These are phyloP conservation scores for Ustanciosporium gigantosporum DNA, from an alignment of 1,284 basidiomycete genomes.

Conservation along the genomic window DNA sequence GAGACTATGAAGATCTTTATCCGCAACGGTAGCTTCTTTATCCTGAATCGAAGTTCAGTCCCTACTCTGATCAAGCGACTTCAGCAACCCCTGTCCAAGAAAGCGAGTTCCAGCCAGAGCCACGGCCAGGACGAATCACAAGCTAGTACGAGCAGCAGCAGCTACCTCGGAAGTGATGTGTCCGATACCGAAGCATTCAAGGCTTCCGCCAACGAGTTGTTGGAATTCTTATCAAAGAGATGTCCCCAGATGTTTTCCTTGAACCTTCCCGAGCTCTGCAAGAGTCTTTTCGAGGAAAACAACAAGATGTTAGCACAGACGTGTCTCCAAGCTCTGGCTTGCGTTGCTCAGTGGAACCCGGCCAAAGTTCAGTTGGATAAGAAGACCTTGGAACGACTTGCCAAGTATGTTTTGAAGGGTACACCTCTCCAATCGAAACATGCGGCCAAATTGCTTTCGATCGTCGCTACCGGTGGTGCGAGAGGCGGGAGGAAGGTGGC, in stretches of 20 bases:
- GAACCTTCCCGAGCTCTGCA: constrained; percentile 75
- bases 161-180: constrained; percentile 3
- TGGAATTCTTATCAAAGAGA: constrained; percentile 74
- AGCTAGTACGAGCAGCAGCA: neutral
- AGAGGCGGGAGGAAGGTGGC: constrained; percentile 16
- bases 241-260: constrained; percentile 74
- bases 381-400: constrained; percentile 69
- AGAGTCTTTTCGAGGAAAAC: constrained; percentile 69
- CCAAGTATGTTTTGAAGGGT: constrained; percentile 69
- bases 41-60: constrained; percentile 83
- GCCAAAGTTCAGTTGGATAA: constrained; percentile 41
- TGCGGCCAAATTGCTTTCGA: constrained; percentile 75
- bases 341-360: constrained; percentile 20
- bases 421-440: constrained; percentile 80
- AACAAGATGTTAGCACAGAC: constrained; percentile 70
- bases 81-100: constrained; percentile 1
- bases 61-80: constrained; percentile 68
- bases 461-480: constrained; percentile 38
- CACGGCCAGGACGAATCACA: constrained; percentile 11
- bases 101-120: neutral
- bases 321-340: constrained; percentile 27
- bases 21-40: constrained; percentile 72
- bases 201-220: constrained; percentile 56
- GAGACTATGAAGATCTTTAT: constrained; percentile 75
- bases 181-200: constrained; percentile 34